Evolutionary conservation across 176 grass and related monocot genomes (phyloP).

Genomic region (Neostapfia colusana): DNA sequence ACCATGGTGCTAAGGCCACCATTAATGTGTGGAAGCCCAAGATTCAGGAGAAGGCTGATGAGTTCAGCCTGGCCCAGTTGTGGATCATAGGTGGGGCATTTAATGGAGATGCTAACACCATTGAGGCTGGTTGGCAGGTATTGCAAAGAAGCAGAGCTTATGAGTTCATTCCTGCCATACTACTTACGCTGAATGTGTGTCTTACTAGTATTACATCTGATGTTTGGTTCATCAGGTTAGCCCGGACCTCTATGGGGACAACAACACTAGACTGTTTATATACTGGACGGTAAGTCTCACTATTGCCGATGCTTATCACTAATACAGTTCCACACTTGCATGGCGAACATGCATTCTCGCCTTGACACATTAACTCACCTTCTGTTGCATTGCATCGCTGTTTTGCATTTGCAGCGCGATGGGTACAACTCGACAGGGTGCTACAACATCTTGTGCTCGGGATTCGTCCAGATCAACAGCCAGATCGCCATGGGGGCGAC

Average conservation of each 20-base stretch:
- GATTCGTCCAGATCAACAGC: constrained; percentile 80
- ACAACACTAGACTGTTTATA: too few species aligned
- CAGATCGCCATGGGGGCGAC: constrained; percentile 76
- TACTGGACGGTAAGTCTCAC: constrained; percentile 63
- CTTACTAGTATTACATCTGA: constrained; percentile 23
- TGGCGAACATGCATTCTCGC: neutral
- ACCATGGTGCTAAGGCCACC: constrained; percentile 71
- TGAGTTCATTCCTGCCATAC: neutral
- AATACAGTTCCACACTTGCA: neutral
- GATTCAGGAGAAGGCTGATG: constrained; percentile 65
- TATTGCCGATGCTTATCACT: neutral
- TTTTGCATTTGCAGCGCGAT: constrained; percentile 55
- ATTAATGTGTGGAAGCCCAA: constrained; percentile 92
- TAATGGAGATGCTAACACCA: constrained; percentile 69
- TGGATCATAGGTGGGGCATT: constrained; percentile 78
- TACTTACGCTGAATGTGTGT: neutral
- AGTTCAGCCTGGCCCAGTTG: constrained; percentile 79
- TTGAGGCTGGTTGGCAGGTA: constrained; percentile 94
- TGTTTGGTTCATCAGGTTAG: constrained; percentile 60
- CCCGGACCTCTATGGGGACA: constrained; percentile 74
- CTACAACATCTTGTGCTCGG: constrained; percentile 78
- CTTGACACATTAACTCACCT: neutral
- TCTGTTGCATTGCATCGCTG: neutral
- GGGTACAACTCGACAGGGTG: constrained; percentile 78
- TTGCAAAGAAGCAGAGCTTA: neutral